Evolutionary conservation across 768 basidiomycete species (phyloP), one percentile per base, ranked within the genome.

Genomic region (Tulasnella sp.): DNA sequence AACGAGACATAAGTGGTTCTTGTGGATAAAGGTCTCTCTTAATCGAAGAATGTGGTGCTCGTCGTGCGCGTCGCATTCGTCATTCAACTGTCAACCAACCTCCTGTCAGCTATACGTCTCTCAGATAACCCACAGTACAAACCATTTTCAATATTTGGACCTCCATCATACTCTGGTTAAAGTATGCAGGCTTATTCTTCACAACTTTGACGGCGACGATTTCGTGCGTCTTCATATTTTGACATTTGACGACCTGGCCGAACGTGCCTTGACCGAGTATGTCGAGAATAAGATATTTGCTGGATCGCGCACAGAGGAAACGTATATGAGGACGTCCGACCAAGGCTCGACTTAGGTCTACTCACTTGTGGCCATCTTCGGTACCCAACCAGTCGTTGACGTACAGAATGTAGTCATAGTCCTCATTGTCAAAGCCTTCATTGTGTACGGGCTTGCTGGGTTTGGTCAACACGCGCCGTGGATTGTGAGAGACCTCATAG

Each of bases 91-190:
- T 4, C 32, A 40, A 49, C 27, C 14, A 15, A 25, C 39, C n/a
- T 29, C 36, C 6, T 19, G 19, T 23, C 23, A 40, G 40, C 8
- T 45, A 2, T 36, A 4, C 23, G 21, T 34, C 32, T 27, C 27
- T 34, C 17, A 21, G 2, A 39, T 52, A 40, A 5, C 29, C 31
- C 9, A 37, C n/a, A 49, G 40, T 6, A 77, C 87, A 60, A 55
- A 93, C 93, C 71, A 98, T 73, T 68, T 98, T 91, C 42, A 99
- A 75, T 60, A 99, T 98, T 1, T 92, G 96, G 25, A 98, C 94
- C 70, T 99, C 96, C 96, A 99, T 99, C 87, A 96, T 97, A 69
- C 86, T 90, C 72, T 99, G 96, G 67, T 98, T 97, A 70, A 96
- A 92, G 73, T 99, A 99, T 0, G 96, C 96, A 4, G 94, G 96